Conservation (phyloP, 345 rosid species). For the Combretum micranthum region DNA sequence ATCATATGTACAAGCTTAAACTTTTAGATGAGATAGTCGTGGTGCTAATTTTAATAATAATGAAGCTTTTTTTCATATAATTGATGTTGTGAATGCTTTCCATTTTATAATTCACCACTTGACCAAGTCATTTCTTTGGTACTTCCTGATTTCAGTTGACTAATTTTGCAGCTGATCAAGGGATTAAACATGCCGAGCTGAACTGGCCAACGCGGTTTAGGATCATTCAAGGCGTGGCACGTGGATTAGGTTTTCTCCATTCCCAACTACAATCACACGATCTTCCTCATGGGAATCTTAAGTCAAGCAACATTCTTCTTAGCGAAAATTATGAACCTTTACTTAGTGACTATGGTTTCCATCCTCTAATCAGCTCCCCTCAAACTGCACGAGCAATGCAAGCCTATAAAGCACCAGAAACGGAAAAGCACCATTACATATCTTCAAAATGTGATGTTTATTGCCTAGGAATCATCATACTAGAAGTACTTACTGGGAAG, state of each 20-base stretch:
- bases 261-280: slow-evolving; percentile 30
- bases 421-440: slow-evolving; percentile 20
- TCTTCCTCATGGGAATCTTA: slow-evolving; percentile 80
- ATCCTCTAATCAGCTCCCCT: slow-evolving; percentile 29
- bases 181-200: slow-evolving; percentile 26
- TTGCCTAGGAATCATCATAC: slow-evolving; percentile 61
- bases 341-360: slow-evolving; percentile 52
- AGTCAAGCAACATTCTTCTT: slow-evolving; percentile 68
- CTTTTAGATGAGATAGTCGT: too few species aligned
- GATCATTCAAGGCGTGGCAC: slow-evolving; percentile 53
- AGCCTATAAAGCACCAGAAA: slow-evolving; percentile 63
- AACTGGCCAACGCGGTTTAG: slow-evolving; percentile 54
- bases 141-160: too few species aligned
- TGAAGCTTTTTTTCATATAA: too few species aligned
- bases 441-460: slow-evolving; percentile 65
- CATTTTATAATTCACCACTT: too few species aligned
- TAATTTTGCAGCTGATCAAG: slow-evolving; percentile 33
- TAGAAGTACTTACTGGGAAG: slow-evolving; percentile 69
- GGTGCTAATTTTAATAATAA: too few species aligned
- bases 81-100: too few species aligned
- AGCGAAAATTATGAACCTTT: slow-evolving; percentile 51
- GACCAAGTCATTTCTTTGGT: too few species aligned
- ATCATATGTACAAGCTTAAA: too few species aligned
- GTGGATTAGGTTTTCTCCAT: slow-evolving; percentile 54
- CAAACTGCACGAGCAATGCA: slow-evolving; percentile 29